Conservation (phyloP, 805 yeast species). For the Starmerella lactis-condensi region DNA sequence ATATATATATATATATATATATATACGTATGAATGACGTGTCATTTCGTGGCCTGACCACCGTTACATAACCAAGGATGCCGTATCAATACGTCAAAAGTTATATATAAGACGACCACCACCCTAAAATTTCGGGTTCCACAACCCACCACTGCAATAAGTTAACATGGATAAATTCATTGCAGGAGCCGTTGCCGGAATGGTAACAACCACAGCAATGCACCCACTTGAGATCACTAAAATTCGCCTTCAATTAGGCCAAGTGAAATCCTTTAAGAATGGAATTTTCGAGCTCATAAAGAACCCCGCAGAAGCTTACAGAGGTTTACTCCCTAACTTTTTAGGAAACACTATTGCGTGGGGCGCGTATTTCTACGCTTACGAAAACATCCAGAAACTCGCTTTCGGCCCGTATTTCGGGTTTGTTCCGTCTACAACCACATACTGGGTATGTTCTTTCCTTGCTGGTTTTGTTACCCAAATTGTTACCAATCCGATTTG, state of each 20-base stretch:
- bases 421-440: slow-evolving; percentile 1
- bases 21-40: too few relatives aligned
- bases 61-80: too few relatives aligned
- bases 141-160: too few relatives aligned
- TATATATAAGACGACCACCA: too few relatives aligned
- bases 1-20: too few relatives aligned
- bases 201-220: slow-evolving; percentile 59
- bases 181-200: slow-evolving; percentile 33
- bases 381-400: slow-evolving; percentile 21
- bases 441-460: slow-evolving; percentile 33
- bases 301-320: slow-evolving; percentile 34
- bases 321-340: slow-evolving; percentile 59
- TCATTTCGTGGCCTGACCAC: too few relatives aligned
- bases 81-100: too few relatives aligned
- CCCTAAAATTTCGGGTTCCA: too few relatives aligned
- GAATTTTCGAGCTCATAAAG: slow-evolving; percentile 5
- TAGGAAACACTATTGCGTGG: slow-evolving; percentile 84
- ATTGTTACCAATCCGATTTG: slow-evolving; percentile 79
- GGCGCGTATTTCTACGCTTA: slow-evolving; percentile 68
- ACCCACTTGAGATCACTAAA: slow-evolving; percentile 78
- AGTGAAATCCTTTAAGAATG: slow-evolving; percentile 5
- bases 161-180: slow-evolving; percentile 13
- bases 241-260: slow-evolving; percentile 55
- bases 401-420: slow-evolving; percentile 5
- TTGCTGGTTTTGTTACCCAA: slow-evolving; percentile 63